These are phyloP conservation scores for Harringtonia lauricola DNA, from an alignment of 2,329 filamentous ascomycete genomes.

Conservation along the genomic window DNA sequence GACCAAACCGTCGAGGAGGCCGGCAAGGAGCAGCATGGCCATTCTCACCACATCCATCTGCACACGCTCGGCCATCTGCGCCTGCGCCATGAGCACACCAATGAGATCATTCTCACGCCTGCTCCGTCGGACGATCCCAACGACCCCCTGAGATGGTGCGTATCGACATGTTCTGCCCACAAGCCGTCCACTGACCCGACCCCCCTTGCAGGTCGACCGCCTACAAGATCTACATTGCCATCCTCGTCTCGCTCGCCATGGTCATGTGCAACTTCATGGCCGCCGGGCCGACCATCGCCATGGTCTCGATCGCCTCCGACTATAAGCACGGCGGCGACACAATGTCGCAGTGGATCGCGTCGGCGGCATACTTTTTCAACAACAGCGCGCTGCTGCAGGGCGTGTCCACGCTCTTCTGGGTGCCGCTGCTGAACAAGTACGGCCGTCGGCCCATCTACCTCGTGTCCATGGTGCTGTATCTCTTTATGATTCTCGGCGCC, in stretches of 20 bases:
- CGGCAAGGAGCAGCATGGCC: too few species aligned
- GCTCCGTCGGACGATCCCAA: constrained; percentile 36
- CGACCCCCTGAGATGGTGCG: constrained; percentile 41
- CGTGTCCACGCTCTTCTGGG: constrained; percentile 33
- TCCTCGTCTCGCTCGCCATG: constrained; percentile 39
- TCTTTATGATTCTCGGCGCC: constrained; percentile 29
- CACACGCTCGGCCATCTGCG: constrained; percentile 29
- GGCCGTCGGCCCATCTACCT: constrained; percentile 32
- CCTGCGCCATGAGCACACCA: constrained; percentile 28
- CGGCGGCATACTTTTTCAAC: constrained; percentile 41
- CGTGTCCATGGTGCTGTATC: constrained; percentile 30
- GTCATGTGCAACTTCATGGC: constrained; percentile 46
- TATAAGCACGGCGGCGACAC: too few species aligned
- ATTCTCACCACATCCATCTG: too few species aligned
- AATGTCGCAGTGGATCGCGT: constrained; percentile 26
- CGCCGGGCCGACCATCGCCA: constrained; percentile 41
- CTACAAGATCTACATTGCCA: constrained; percentile 38
- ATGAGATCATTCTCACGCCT: constrained; percentile 40
- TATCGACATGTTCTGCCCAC: too few species aligned
- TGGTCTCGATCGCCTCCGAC: constrained; percentile 29
- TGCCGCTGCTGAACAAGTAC: constrained; percentile 33
- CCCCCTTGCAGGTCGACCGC: not conserved
- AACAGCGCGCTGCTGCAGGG: constrained; percentile 37
- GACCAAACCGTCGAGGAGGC: too few species aligned
- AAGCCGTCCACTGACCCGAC: not conserved